Percentiles rank a stretch among this genome's conserved stretches.
Conservation (phyloP, 176 grass and related monocot genomes). For the Cymbopogon citratus region DNA sequence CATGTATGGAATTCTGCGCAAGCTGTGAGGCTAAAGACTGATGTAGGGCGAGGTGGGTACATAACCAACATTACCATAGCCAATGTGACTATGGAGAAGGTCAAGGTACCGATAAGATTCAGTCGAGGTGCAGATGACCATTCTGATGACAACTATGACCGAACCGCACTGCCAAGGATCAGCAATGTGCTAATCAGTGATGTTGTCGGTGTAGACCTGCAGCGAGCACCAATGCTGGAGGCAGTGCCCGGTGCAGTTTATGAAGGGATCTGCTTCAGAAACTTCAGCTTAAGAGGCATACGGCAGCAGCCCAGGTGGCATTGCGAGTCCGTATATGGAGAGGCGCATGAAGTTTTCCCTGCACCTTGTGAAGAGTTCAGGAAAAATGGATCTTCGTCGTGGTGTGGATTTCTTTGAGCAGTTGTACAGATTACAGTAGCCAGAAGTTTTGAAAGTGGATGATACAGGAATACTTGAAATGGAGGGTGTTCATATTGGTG, state of each 20-base stretch:
- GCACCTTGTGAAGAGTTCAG: slow-evolving; percentile 55
- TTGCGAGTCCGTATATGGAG: slow-evolving; percentile 66
- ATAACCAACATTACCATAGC: slow-evolving; percentile 67
- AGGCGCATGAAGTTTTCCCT: slow-evolving; percentile 63
- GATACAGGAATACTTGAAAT: slow-evolving; percentile 7
- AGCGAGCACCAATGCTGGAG: slow-evolving; percentile 50
- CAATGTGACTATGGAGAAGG: slow-evolving; percentile 61
- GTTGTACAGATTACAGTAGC: slow-evolving; percentile 19
- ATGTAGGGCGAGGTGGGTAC: slow-evolving; percentile 71
- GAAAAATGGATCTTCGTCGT: slow-evolving; percentile 45
- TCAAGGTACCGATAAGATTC: slow-evolving; percentile 81
- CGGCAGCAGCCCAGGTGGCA: slow-evolving; percentile 43
- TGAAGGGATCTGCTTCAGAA: slow-evolving; percentile 64
- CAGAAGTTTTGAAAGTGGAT: not conserved
- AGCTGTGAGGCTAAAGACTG: slow-evolving; percentile 62
- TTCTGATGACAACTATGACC: slow-evolving; percentile 42
- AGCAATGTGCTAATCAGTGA: slow-evolving; percentile 51
- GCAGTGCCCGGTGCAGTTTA: slow-evolving; percentile 56
- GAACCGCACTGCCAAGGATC: slow-evolving; percentile 43
- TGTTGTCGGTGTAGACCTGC: slow-evolving; percentile 40
- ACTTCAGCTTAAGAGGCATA: slow-evolving; percentile 53
- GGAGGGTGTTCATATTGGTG: not conserved
- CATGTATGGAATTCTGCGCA: slow-evolving; percentile 71
- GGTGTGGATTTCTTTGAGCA: slow-evolving; percentile 42
- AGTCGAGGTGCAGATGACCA: slow-evolving; percentile 66